Base-by-base conservation (phyloP, 1,284 basidiomycete species). In the Clitocybe nebularis region DNA sequence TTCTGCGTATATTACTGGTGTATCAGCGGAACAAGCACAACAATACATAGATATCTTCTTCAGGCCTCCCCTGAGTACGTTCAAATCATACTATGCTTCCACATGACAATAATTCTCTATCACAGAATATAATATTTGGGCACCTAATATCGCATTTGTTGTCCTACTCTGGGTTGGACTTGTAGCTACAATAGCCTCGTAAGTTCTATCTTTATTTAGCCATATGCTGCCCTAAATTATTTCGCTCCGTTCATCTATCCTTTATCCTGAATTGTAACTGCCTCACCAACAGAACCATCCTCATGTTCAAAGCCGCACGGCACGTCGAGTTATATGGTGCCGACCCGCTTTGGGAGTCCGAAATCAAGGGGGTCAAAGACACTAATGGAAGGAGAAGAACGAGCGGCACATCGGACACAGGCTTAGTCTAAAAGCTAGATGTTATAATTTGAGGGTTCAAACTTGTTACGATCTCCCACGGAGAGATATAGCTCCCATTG, bases 81-180 rank as follows among this genome's bases (percentile, higher is more conserved):
- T n/a, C 10, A 1, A 8, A 23, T 9, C 16, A 8, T 36, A 7
- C 19, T 19, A 37, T 14, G 26, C 10, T 11, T 32, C 33, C 10
- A 26, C 3, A 23, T 10, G 19, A 26, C n/a, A 21, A 5, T 26
- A 34, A 7, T 33, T 11, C 8, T 14, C 3, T 28, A 11, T 8
- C 20, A 7, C 29, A 60, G 61, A 50, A 7, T 65, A 65, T 41
- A 48, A 53, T 6, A 46, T 36, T 1, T 63, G 54, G 48, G 32
- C 56, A 0, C 53, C 53, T 17, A 65, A 63, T 35, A 59, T 64
- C 17, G 58, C 58, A 1, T 64, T 56, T 47, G 43, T 63, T 4
- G 56, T 59, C 23, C 36, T 64, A 1, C 39, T 64, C 5, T 65
- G 63, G 62, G 32, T 60, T 2, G 58, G 59, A 2, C 55, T 58